Base-by-base conservation (phyloP, 495 filamentous ascomycete genomes). In the Penicillium canariense region DNA sequence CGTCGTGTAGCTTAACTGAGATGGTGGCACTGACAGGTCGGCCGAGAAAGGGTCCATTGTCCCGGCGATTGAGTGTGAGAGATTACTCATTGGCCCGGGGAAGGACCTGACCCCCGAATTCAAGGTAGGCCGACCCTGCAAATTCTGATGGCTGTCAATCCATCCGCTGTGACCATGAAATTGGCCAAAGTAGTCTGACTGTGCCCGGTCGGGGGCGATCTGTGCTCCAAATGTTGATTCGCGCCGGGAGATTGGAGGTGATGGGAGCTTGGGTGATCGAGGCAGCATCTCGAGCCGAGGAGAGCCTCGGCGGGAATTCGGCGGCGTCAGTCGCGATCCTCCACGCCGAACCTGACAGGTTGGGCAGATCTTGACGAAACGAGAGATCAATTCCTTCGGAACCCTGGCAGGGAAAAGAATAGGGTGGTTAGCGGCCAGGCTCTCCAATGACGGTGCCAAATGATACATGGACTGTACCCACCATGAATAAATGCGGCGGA, bases 401-500 rank as follows among this genome's bases (percentile, higher is more conserved):
- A 82, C 80, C 80, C 80, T 82, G 43, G 5, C 15, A 46, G 17
- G n/a, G n/a, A n/a, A 8, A 18, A 10, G 26, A 12, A 55, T 36
- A 38, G 40, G 38, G 56, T 44, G 23, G 39, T 61, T 15, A 66
- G 25, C 28, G n/a, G 28, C n/a, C 18, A 18, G 8, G 9, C 12
- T 3, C 22, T 6, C 25, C 25, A 10, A 7, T 14, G 3, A 14
- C n/a, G 12, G 10, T 22, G n/a, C n/a, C 20, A n/a, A 11, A 53
- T 5, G 2, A 49, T 31, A 51, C 3, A 9, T 48, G 28, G 9
- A 28, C 1, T 27, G 11, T 15, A 32, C 73, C 14, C 73, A 83
- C 81, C 81, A 84, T 59, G 80, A 83, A 60, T 80, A 84, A 47
- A 78, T 73, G 30, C 77, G 74, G 46, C 81, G 75, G 30, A 84